Conservation (phyloP, 805 yeast species). For the Lipomyces chichibuensis region DNA sequence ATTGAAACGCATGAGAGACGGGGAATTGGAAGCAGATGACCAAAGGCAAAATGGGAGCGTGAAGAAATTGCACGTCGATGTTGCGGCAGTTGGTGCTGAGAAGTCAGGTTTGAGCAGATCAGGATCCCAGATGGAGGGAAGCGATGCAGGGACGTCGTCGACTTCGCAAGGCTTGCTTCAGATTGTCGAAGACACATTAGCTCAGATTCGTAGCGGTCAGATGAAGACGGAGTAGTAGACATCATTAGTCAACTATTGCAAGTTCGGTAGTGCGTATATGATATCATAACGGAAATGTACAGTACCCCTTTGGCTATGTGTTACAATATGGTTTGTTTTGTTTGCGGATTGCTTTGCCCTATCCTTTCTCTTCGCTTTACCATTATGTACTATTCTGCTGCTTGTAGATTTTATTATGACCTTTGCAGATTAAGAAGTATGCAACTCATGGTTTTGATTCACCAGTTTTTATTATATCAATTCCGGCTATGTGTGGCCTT, state of each 20-base stretch:
- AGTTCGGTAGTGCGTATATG: neutral
- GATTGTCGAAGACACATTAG: conserved; percentile 28
- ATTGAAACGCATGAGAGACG: conserved; percentile 24
- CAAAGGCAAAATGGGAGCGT: conserved; percentile 6
- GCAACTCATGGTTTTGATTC: neutral
- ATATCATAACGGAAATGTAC: neutral
- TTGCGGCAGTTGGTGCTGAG: neutral
- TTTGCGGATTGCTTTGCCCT: neutral
- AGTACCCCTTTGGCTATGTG: neutral
- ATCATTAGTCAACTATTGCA: neutral
- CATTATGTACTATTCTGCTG: neutral
- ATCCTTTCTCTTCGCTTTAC: neutral
- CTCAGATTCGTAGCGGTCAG: conserved; percentile 23
- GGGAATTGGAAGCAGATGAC: conserved; percentile 1
- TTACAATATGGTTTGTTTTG: neutral
- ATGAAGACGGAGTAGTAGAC: neutral
- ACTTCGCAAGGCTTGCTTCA: conserved; percentile 15
- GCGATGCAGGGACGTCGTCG: conserved; percentile 1
- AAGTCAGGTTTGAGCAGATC: neutral
- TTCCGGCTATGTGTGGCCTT: neutral
- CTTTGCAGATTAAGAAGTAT: neutral
- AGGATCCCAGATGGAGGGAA: neutral
- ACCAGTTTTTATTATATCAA: neutral
- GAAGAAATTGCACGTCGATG: conserved; percentile 22
- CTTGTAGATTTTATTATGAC: neutral